Base-by-base conservation (phyloP, 1,139 yeast species). In the Schizosaccharomyces versatilis region DNA sequence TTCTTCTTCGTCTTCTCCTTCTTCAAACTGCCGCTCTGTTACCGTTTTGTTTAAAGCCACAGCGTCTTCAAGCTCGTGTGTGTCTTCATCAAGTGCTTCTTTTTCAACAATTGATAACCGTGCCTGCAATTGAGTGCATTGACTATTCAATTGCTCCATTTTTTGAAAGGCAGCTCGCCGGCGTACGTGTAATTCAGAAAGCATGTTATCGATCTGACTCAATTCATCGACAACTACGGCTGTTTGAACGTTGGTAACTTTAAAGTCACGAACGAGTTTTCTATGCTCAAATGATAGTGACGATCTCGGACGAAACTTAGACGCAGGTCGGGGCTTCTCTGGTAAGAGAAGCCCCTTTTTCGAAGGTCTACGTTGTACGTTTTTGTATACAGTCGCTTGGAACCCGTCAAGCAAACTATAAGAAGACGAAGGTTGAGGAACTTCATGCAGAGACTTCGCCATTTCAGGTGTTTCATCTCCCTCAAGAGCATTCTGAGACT, bases 331-430 rank as follows among this genome's bases (percentile, higher is more conserved):
- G 14, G 38, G 8, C 10, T 24, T 24, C 32, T 24, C 32, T 24
- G 32, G 32, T 24, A 24, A 5, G 32, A 24, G 32, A 24, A 24
- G 32, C 5, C 32, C 32, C 32, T 24, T 24, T 24, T 24, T 24
- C 2, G 32, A 3, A 24, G 5, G 32, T 24, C 32, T 24, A 24
- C 32, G 32, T 24, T 24, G 32, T 24, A 24, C 32, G 32, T 24
- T 24, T 24, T 39, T 14, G 41, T 39, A 14, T 12, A 14, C 3
- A 9, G 49, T 17, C 6, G 32, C 49, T 44, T 19, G 15, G n/a
- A 19, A 44, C 10, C 49, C 49, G 10, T 44, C 49, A 8, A 44
- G 38, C 49, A 44, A 9, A 44, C 49, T 44, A 44, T 44, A 44
- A 2, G 49, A 17, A 10, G 49, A 19, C 9, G 19, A 32, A 10